Evolutionary conservation across 2,329 filamentous ascomycete genomes (phyloP).

Genomic region (Pseudopithomyces chartarum): DNA sequence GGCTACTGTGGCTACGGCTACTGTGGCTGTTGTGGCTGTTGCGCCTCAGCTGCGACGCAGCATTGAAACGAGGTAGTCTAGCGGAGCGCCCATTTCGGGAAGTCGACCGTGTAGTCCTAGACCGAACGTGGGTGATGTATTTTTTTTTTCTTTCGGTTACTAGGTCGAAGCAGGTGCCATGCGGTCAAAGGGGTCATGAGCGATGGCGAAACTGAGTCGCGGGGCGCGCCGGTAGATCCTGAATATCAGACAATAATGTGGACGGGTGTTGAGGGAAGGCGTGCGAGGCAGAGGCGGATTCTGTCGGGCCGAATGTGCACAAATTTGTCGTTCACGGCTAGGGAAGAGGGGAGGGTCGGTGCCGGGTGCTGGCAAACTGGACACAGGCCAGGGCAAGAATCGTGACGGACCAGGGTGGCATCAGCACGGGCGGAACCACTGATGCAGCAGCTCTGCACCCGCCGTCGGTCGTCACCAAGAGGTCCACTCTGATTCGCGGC

Average conservation of each 20-base stretch:
- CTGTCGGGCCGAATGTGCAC: conserved; percentile 1
- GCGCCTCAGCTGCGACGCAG: no score
- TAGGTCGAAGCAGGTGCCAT: neutral
- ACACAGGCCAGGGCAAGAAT: neutral
- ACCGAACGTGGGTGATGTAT: no score
- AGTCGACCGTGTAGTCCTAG: no score
- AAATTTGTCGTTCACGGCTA: neutral
- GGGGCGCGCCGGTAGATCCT: conserved; percentile 13
- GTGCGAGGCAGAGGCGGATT: neutral
- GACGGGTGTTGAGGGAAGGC: neutral
- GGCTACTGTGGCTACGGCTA: no score
- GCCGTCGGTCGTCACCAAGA: conserved; percentile 6
- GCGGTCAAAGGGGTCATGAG: neutral
- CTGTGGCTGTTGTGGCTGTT: no score
- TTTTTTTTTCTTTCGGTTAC: no score
- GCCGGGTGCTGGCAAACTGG: conserved; percentile 3
- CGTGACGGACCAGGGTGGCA: neutral
- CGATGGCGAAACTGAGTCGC: conserved; percentile 15
- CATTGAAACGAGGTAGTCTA: no score
- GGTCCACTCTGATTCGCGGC: conserved; percentile 10
- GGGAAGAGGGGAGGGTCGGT: neutral
- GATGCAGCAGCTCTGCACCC: conserved; percentile 8
- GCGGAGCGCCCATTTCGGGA: no score
- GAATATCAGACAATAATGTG: conserved; percentile 1
- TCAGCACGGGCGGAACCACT: conserved; percentile 1